These are phyloP conservation scores for Harrya chromipes DNA, from an alignment of 768 basidiomycete genomes.

Conservation along the genomic window DNA sequence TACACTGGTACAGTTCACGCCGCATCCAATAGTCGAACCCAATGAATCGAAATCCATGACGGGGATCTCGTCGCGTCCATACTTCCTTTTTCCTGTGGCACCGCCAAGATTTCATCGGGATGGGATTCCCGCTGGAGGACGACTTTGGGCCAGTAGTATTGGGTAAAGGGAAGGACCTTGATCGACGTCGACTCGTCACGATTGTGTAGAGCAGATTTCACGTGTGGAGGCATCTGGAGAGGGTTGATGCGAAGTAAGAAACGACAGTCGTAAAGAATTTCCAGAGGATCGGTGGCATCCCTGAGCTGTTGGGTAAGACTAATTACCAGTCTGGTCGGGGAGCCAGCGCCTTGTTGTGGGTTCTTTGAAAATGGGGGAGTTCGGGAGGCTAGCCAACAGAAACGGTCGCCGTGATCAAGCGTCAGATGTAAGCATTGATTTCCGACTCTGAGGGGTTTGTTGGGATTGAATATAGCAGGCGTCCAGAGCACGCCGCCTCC, in stretches of 20 bases:
- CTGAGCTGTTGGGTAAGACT: constrained; percentile 40
- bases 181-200: constrained; percentile 24
- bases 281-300: constrained; percentile 18
- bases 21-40: constrained; percentile 40
- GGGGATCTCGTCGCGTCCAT: constrained; percentile 12
- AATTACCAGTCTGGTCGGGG: constrained; percentile 31
- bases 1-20: constrained; percentile 2
- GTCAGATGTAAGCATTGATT: constrained; percentile 12
- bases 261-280: constrained; percentile 62
- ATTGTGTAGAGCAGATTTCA: constrained; percentile 31
- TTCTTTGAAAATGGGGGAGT: constrained; percentile 43
- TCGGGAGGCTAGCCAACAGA: constrained; percentile 65
- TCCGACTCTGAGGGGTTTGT: constrained; percentile 18
- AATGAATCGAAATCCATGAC: constrained; percentile 44
- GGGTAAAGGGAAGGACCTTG: constrained; percentile 36
- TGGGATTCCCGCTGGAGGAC: constrained; percentile 24
- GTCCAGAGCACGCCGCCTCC: constrained; percentile 67
- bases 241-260: constrained; percentile 53
- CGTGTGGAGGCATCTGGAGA: constrained; percentile 37
- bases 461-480: constrained; percentile 41
- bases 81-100: constrained; percentile 9
- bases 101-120: constrained; percentile 25
- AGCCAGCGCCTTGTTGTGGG: constrained; percentile 25
- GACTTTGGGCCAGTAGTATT: constrained; percentile 50
- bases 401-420: constrained; percentile 19